Evolutionary conservation across 2,329 filamentous ascomycete species (phyloP), one percentile per base, ranked within the genome.

Genomic region (Aspergillus quadrilineatus): DNA sequence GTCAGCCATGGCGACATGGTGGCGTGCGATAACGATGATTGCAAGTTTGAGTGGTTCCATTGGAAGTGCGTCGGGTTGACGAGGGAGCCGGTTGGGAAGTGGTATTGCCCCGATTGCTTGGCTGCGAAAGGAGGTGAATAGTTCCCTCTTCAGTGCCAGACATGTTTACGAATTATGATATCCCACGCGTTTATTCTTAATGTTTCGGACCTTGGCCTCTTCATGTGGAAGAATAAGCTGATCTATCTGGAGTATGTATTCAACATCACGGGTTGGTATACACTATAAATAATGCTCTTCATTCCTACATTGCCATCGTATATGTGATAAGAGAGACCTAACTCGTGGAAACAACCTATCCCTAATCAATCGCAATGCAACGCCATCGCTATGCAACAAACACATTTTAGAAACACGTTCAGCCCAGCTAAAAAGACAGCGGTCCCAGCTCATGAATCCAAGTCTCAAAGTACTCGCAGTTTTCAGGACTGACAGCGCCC

Each of bases 391-490:
- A 74, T 74, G 72, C 72, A 72, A 62, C 61, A 61, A 63, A 51
- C 30, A 53, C 32, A 54, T 41, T 44, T 48, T 37, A 32, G 55
- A 60, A 58, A 57, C 22, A 47, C 43, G 28, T 56, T 55, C 55
- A 52, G 55, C 37, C 50, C 53, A 51, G 58, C 28, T 60, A 46
- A 41, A 57, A 56, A 14, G 55, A 59, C 32, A 54, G 43, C 17
- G 48, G 22, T 10, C 48, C 36, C 22, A 44, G 49, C 22, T 52
- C 55, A 34, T 57, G 45, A 4, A 97, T 75, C 94, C 94, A 99
- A 51, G 87, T 84, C 61, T 89, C 84, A 69, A 96, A 97, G 70
- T 99, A 99, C 53, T 91, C 88, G 74, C 94, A 99, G 50, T 89
- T 96, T 62, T 86, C 88, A 0, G 93, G 90, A 67, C 88, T 95